Evolutionary conservation across 306 rosid species (phyloP).

Genomic region (Dalbergia cochinchinensis): DNA sequence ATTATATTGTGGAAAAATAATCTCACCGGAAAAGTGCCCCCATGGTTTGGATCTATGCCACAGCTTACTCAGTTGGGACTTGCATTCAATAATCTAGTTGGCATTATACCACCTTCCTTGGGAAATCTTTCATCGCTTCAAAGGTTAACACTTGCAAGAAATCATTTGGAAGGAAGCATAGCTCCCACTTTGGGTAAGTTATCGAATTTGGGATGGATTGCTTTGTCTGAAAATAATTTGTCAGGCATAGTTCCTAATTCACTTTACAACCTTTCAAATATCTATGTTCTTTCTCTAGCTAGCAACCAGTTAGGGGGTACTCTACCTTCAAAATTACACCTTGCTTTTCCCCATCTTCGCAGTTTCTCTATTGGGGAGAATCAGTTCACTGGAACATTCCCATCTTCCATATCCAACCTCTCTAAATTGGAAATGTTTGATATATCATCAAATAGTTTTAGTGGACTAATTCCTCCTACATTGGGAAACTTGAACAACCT

Average conservation of each 20-base stretch:
- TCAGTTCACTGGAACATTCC: no score
- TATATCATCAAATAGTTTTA: no score
- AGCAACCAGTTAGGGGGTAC: background rate
- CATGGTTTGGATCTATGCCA: conserved; percentile 32
- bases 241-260: conserved; percentile 42
- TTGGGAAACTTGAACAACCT: conserved; percentile 37
- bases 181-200: conserved; percentile 36
- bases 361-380: no score
- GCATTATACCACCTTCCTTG: conserved; percentile 41
- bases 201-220: background rate
- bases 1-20: background rate
- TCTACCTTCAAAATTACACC: no score
- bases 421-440: no score
- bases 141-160: background rate
- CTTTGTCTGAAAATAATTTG: background rate
- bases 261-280: conserved; percentile 42
- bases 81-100: conserved; percentile 12
- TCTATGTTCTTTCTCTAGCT: background rate
- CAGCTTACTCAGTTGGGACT: background rate
- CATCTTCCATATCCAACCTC: no score
- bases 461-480: conserved; percentile 2
- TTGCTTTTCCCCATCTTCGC: no score
- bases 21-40: conserved; percentile 30
- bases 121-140: conserved; percentile 43
- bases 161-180: conserved; percentile 42